These are phyloP conservation scores for Nemophila menziesii DNA, from an alignment of 257 asterid species.

Conservation along the genomic window DNA sequence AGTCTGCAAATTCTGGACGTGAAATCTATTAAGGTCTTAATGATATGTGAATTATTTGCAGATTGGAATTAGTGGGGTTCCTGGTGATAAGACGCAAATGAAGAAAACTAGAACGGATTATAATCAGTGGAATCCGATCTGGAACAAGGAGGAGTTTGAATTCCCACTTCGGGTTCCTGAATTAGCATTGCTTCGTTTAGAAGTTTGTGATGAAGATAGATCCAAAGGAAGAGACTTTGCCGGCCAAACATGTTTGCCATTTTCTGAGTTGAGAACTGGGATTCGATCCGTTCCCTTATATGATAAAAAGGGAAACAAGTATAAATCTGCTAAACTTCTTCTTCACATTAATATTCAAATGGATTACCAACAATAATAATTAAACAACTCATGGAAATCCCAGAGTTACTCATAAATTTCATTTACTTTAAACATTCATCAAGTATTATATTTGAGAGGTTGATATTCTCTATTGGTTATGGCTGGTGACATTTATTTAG, in stretches of 20 bases:
- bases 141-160: slow-evolving; percentile 55
- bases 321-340: slow-evolving; percentile 38
- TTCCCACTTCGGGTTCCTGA: slow-evolving; percentile 59
- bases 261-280: slow-evolving; percentile 54
- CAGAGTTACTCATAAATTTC: too few species aligned
- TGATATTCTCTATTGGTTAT: too few species aligned
- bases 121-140: slow-evolving; percentile 54
- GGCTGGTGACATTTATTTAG: too few species aligned
- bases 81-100: slow-evolving; percentile 38
- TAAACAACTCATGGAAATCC: too few species aligned
- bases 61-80: slow-evolving; percentile 62
- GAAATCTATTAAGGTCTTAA: not conserved
- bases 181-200: slow-evolving; percentile 47
- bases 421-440: too few species aligned
- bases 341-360: too few species aligned
- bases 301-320: slow-evolving; percentile 41
- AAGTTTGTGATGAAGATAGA: slow-evolving; percentile 54
- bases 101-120: slow-evolving; percentile 30
- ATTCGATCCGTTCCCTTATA: slow-evolving; percentile 47
- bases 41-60: slow-evolving; percentile 6
- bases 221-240: slow-evolving; percentile 61
- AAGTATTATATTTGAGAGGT: too few species aligned
- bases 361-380: too few species aligned
- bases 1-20: not conserved
- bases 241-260: slow-evolving; percentile 56